These are phyloP conservation scores for Arachnomyces sp. DNA, from an alignment of 2,329 filamentous ascomycete genomes.

Conservation along the genomic window DNA sequence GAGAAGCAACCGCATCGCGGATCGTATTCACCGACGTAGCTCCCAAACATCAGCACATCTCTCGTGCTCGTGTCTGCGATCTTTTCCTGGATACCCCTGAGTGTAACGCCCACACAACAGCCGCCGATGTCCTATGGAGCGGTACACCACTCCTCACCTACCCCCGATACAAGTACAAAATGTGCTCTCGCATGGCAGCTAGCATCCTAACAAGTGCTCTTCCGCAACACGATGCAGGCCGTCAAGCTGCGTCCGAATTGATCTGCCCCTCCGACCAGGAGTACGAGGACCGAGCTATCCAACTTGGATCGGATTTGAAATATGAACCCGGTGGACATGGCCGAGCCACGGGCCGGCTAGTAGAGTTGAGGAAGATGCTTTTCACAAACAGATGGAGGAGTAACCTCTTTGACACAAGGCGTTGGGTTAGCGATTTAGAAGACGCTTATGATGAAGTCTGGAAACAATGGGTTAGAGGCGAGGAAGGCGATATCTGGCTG, in stretches of 20 bases:
- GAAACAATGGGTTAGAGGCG: slow-evolving; percentile 74
- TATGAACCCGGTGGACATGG: slow-evolving; percentile 43
- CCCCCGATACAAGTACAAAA: slow-evolving; percentile 91
- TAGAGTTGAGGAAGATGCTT: slow-evolving; percentile 69
- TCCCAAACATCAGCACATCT: slow-evolving; percentile 88
- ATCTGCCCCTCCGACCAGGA: slow-evolving; percentile 70
- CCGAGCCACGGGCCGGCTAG: slow-evolving; percentile 54
- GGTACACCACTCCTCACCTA: slow-evolving; percentile 87
- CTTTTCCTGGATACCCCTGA: slow-evolving; percentile 95
- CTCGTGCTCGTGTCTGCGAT: slow-evolving; percentile 82
- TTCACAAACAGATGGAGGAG: slow-evolving; percentile 80
- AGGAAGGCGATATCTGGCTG: slow-evolving; percentile 90
- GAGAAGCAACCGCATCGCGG: slow-evolving; percentile 71
- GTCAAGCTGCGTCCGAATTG: slow-evolving; percentile 60
- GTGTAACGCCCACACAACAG: slow-evolving; percentile 96
- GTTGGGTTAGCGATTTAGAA: slow-evolving; percentile 89
- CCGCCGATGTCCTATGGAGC: slow-evolving; percentile 92
- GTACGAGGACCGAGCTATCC: slow-evolving; percentile 71
- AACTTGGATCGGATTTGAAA: slow-evolving; percentile 54
- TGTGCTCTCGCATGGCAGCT: slow-evolving; percentile 97
- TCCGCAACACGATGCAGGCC: slow-evolving; percentile 61
- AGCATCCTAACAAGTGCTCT: slow-evolving; percentile 87
- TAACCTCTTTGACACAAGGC: slow-evolving; percentile 78
- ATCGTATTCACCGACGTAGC: slow-evolving; percentile 96
- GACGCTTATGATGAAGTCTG: slow-evolving; percentile 81